Conservation (phyloP, 257 asterid genomes). For the Nicotiana undulata region DNA sequence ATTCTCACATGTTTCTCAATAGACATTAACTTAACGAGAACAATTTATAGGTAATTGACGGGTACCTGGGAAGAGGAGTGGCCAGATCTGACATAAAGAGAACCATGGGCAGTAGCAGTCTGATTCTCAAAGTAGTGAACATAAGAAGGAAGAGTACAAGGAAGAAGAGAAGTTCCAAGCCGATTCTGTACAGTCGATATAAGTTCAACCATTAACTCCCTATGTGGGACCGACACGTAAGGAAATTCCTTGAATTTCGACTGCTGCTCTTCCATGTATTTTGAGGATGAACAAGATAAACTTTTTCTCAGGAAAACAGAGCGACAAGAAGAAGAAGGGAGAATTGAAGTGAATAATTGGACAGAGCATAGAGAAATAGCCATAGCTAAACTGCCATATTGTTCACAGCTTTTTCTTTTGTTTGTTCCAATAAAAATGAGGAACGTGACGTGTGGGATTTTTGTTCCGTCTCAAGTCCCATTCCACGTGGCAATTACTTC, state of each 20-base stretch:
- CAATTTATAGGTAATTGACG: neutral
- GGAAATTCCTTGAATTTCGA: constrained; percentile 69
- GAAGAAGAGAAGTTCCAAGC: constrained; percentile 49
- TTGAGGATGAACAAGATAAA: neutral
- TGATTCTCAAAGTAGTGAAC: constrained; percentile 49
- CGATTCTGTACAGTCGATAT: constrained; percentile 52
- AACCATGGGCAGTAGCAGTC: constrained; percentile 41
- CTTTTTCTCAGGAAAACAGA: neutral
- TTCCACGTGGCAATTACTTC: too few relatives aligned
- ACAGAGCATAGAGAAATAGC: neutral
- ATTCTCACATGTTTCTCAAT: too few relatives aligned
- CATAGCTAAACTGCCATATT: neutral
- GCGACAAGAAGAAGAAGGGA: neutral
- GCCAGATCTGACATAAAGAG: constrained; percentile 65
- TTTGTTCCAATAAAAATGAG: neutral
- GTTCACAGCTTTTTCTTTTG: neutral
- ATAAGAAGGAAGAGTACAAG: constrained; percentile 60
- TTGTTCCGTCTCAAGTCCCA: too few relatives aligned
- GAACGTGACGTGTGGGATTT: neutral
- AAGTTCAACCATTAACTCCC: constrained; percentile 60
- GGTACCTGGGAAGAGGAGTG: constrained; percentile 59
- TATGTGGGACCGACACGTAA: constrained; percentile 45
- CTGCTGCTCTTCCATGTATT: constrained; percentile 11
- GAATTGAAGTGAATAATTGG: neutral
- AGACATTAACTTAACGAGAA: neutral